A percentile compares a stretch with the other conserved stretches of the same genome.
Conservation (phyloP, 805 yeast genomes). For the Lipomyces japonicus region DNA sequence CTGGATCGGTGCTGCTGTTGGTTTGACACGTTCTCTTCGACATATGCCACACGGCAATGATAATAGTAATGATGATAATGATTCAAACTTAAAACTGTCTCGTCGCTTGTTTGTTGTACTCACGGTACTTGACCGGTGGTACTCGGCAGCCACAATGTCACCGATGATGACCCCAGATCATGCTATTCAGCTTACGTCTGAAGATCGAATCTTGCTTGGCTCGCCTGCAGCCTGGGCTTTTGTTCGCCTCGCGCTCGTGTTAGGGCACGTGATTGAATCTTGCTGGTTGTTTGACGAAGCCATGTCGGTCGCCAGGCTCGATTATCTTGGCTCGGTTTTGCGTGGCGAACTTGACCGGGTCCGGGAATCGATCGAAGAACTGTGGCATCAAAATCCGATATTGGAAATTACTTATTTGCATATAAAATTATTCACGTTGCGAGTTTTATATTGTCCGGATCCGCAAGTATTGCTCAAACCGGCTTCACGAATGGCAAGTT, state of each 20-base stretch:
- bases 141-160: constrained; percentile 28
- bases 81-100: constrained; percentile 24
- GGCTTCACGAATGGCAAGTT: constrained; percentile 24
- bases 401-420: constrained; percentile 29
- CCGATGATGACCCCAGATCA: constrained; percentile 32
- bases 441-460: constrained; percentile 15
- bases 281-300: constrained; percentile 3
- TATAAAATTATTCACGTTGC: constrained; percentile 19
- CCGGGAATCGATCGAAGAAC: constrained; percentile 29
- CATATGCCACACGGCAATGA: constrained; percentile 28
- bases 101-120: constrained; percentile 34
- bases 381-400: constrained; percentile 27
- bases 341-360: constrained; percentile 30
- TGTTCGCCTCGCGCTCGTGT: constrained; percentile 27
- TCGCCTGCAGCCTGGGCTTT: constrained; percentile 22
- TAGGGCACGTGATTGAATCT: constrained; percentile 30
- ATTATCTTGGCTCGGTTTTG: constrained; percentile 16
- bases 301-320: constrained; percentile 3
- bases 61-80: constrained; percentile 23
- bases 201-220: constrained; percentile 20
- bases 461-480: constrained; percentile 28
- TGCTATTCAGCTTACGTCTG: constrained; percentile 26
- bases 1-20: constrained; percentile 41
- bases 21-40: constrained; percentile 30
- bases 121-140: constrained; percentile 34